Evolutionary conservation across 2,329 filamentous ascomycete species (phyloP), one percentile per base, ranked within the genome.

Genomic region (Penicillium sp.): DNA sequence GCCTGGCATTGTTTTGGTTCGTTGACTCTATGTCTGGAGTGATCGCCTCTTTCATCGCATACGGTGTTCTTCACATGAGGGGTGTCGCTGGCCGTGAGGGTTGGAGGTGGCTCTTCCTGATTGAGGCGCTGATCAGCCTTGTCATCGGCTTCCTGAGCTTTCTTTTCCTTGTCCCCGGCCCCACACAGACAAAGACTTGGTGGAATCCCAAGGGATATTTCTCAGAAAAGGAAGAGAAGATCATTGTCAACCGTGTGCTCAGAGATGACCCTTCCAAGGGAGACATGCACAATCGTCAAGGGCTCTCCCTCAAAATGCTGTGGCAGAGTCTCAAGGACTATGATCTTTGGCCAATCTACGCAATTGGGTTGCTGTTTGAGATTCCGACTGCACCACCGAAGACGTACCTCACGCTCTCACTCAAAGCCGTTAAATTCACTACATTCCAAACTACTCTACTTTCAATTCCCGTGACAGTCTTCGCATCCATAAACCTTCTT

Each of bases 171-270:
- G 73, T 78, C 0, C 69, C 73, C 0, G 62, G 67, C 2, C 73
- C 73, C 2, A 71, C 67, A 0, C 77, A 79, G 58, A 87, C 85
- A 0, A 78, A 77, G 43, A 82, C 78, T 47, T 85, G 82, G 81
- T 84, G 62, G 65, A 80, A 84, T 11, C 84, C 83, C 11, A 81
- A 83, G 54, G 86, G 86, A 1, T 89, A 85, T 83, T 89, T 88
- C 70, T 82, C 67, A 2, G 83, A 87, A 46, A 80, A 79, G 2
- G 86, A 88, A 59, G 85, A 88, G 65, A 77, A 78, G 53, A 88
- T 88, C 64, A 81, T 88, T 60, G 84, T 88, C 27, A 88, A 87
- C 63, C 77, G 85, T 1, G 76, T 85, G 10, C 75, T 82, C 6
- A 73, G 79, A 14, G 78, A 82, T 54, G 79, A 78, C 51, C 77